Percentiles rank a stretch among this genome's conserved stretches.
phyloP scores from a whole-genome alignment of 2,329 filamentous ascomycete species.

The Ceratocystis cacaofunesta region DNA sequence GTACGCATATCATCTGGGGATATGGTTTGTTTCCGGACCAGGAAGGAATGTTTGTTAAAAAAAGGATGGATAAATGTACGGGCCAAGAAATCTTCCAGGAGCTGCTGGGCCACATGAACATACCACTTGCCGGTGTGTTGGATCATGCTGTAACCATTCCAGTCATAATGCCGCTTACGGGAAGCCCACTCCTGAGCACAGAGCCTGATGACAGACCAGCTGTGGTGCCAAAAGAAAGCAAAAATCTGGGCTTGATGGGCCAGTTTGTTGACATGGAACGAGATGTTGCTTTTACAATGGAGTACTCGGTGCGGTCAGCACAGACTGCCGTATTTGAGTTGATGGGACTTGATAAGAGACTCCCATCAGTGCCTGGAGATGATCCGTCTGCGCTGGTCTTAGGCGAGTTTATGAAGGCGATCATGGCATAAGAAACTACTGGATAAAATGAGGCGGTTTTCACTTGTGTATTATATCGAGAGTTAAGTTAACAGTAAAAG shows the following conservation, averaged over 20 bases:
- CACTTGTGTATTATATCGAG: background rate
- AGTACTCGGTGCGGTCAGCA: conserved; percentile 26
- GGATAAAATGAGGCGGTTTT: background rate
- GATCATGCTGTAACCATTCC: conserved; percentile 21
- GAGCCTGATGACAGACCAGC: conserved; percentile 25
- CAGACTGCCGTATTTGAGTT: conserved; percentile 25
- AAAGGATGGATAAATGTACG: conserved; percentile 28
- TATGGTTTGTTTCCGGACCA: conserved; percentile 27
- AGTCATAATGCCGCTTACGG: conserved; percentile 28
- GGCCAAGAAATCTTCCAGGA: conserved; percentile 29
- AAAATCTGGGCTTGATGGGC: conserved; percentile 28
- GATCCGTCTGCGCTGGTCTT: conserved; percentile 17
- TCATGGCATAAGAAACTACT: conserved; percentile 15
- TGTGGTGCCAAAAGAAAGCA: conserved; percentile 25
- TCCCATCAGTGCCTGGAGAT: conserved; percentile 22
- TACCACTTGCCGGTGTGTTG: conserved; percentile 22
- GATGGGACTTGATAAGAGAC: conserved; percentile 21
- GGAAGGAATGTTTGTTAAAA: conserved; percentile 26
- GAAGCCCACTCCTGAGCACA: conserved; percentile 26
- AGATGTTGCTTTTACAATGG: conserved; percentile 24
- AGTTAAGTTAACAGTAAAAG: background rate
- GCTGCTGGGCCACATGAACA: conserved; percentile 26
- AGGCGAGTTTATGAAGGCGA: conserved; percentile 17
- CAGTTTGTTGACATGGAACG: conserved; percentile 29
- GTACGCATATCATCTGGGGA: conserved; percentile 27